Evolutionary conservation across 1,139 yeast genomes (phyloP).

Genomic region (Taphrina wiesneri): DNA sequence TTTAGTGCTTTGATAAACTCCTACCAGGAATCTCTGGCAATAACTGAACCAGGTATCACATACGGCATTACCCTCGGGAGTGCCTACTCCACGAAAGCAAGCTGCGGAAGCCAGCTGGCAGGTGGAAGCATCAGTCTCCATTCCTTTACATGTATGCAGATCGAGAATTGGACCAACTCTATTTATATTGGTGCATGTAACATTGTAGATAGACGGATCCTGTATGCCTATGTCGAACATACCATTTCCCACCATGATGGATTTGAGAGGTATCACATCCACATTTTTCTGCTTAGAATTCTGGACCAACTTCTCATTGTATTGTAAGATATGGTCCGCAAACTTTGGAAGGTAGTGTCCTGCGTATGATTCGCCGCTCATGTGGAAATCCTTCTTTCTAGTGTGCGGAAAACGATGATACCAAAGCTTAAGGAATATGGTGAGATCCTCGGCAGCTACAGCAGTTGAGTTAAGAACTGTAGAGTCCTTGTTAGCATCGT

Average conservation of each 20-base stretch:
- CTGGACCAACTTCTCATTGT: slow-evolving; percentile 45
- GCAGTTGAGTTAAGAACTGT: neutral
- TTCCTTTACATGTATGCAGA: slow-evolving; percentile 74
- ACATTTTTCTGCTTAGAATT: neutral
- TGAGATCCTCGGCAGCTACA: slow-evolving; percentile 33
- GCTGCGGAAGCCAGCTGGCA: slow-evolving; percentile 75
- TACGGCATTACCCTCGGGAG: slow-evolving; percentile 65
- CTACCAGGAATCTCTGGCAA: slow-evolving; percentile 74
- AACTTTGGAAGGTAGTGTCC: slow-evolving; percentile 94
- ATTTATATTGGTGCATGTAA: slow-evolving; percentile 65
- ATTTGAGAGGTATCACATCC: slow-evolving; percentile 67
- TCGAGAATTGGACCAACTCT: slow-evolving; percentile 67
- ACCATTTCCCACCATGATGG: slow-evolving; percentile 93
- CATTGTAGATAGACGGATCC: slow-evolving; percentile 83
- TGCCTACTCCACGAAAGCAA: slow-evolving; percentile 53
- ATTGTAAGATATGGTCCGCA: slow-evolving; percentile 68
- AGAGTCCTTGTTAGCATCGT: slow-evolving; percentile 45
- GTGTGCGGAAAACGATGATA: slow-evolving; percentile 68
- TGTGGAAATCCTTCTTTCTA: slow-evolving; percentile 47
- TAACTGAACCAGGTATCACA: slow-evolving; percentile 94
- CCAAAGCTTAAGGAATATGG: slow-evolving; percentile 65
- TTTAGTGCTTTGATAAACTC: slow-evolving; percentile 86
- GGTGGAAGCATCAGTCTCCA: slow-evolving; percentile 72
- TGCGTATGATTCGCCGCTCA: slow-evolving; percentile 96
- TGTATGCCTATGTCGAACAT: slow-evolving; percentile 89